Base-by-base conservation (phyloP, 225 moss, liverwort and hornwort species). In the Anthoceros angustus region DNA sequence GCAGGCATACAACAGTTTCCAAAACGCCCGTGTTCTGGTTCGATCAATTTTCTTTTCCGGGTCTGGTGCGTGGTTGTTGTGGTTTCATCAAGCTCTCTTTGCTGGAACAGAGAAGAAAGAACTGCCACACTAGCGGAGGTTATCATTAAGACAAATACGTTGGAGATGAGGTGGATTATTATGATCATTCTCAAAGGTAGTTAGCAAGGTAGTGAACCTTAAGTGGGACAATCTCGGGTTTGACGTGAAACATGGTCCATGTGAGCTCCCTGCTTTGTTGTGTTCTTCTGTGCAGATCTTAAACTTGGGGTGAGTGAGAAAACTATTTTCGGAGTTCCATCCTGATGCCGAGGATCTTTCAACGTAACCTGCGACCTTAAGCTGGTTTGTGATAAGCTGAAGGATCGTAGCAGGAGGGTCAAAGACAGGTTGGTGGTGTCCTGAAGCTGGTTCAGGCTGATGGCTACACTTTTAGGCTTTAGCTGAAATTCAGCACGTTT, bases 121-220 rank as follows among this genome's bases (percentile, higher is more conserved):
- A 85, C 63, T 46, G 75, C 78, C 15, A 77, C 83, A 43, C 66
- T 98, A 21, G 72, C 79, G 41, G 92, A 98, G 68, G 74, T 89
- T 61, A 92, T 92, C 25, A 83, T 65, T 71, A 92, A 92, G 79
- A 98, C 98, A 20, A 92, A 86, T 75, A 70, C 87, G 20, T 74
- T 76, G 62, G 92, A 98, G 72, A 89, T 98, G 98, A 79, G 79
- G n/a, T 92, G 92, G 92, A 81, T 92, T 41, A 84, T 98, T 39
- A 86, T 77, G 92, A 92, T 98, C 25, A 86, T 92, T 75, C 67
- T 98, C 70, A 98, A 98, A 86, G 95, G 92, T 92, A 79, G 76
- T 24, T 12, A 68, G 45, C 12, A 23, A 9, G 24, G 15, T 39
- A 8, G 42, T 20, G 10, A 38, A 14, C 15, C 66, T 38, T 66